phyloP scores from a whole-genome alignment of 345 rosid species.

The Bruguiera parviflora region DNA sequence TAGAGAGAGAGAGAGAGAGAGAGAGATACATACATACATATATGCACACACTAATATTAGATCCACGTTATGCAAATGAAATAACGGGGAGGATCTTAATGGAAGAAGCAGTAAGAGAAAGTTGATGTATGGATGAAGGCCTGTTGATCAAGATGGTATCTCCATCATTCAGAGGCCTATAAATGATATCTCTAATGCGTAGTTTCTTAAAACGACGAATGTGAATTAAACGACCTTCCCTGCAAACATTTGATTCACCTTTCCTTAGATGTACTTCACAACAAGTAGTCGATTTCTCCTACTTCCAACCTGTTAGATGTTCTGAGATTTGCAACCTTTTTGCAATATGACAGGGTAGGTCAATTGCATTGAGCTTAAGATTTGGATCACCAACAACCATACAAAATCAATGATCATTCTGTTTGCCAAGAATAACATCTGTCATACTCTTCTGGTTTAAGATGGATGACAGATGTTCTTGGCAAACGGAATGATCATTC shows the following conservation, averaged over 20 bases:
- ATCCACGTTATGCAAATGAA: slow-evolving; percentile 11
- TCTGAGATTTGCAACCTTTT: slow-evolving; percentile 70
- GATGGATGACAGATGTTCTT: slow-evolving; percentile 85
- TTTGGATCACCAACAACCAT: slow-evolving; percentile 82
- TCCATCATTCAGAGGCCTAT: slow-evolving; percentile 63
- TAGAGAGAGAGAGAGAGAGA: too few species aligned
- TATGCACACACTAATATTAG: too few species aligned
- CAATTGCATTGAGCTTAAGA: slow-evolving; percentile 64
- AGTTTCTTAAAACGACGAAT: slow-evolving; percentile 48
- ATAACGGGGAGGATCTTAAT: slow-evolving; percentile 59
- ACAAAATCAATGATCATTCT: slow-evolving; percentile 73
- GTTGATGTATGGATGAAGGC: slow-evolving; percentile 93
- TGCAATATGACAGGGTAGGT: slow-evolving; percentile 69
- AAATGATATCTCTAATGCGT: slow-evolving; percentile 53
- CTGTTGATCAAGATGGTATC: slow-evolving; percentile 73
- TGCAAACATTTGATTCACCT: slow-evolving; percentile 56
- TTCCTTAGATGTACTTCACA: slow-evolving; percentile 53
- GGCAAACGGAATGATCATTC: slow-evolving; percentile 81
- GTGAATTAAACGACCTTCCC: slow-evolving; percentile 50
- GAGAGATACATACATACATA: too few species aligned
- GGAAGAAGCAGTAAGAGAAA: slow-evolving; percentile 69
- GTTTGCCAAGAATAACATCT: slow-evolving; percentile 51
- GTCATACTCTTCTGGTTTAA: slow-evolving; percentile 53
- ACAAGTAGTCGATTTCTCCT: slow-evolving; percentile 43
- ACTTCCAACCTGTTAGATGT: slow-evolving; percentile 61